Conservation (phyloP, 2,329 filamentous ascomycete genomes). For the Lasiodiplodia citricola region DNA sequence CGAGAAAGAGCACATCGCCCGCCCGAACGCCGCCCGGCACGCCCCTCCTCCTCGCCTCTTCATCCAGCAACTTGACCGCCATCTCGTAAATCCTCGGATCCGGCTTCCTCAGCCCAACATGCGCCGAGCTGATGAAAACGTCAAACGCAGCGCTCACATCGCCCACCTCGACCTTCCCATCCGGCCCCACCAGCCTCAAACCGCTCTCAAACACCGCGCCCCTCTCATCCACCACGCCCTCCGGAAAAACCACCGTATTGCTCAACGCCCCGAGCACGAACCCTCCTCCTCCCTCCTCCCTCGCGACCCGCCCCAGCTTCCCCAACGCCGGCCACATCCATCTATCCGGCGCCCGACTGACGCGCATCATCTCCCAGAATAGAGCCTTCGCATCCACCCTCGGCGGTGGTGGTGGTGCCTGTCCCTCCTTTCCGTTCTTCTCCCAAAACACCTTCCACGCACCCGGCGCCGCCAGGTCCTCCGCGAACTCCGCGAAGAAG, state of each 20-base stretch:
- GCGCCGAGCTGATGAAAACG: constrained; percentile 84
- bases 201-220: constrained; percentile 40
- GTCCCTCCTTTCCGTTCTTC: constrained; percentile 33
- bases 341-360: constrained; percentile 72
- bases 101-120: constrained; percentile 87
- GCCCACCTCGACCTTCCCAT: not conserved
- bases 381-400: constrained; percentile 76
- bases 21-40: constrained; percentile 66
- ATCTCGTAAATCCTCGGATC: constrained; percentile 80
- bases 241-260: constrained; percentile 88
- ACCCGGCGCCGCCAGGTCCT: constrained; percentile 69
- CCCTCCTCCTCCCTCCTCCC: not conserved
- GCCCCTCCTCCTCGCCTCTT: not conserved
- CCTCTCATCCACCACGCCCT: constrained; percentile 69
- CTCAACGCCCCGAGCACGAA: constrained; percentile 74
- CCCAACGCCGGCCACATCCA: constrained; percentile 86
- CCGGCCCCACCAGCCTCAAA: not conserved
- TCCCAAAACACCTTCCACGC: constrained; percentile 70
- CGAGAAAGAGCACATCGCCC: constrained; percentile 76
- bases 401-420: constrained; percentile 57
- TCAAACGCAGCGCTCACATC: constrained; percentile 65
- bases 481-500: constrained; percentile 79
- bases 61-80: constrained; percentile 58
- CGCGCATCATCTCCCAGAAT: constrained; percentile 93
- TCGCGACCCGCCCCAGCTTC: constrained; percentile 54